Evolutionary conservation across 2,329 filamentous ascomycete species (phyloP), one percentile per base, ranked within the genome.

Genomic region (Pyrenophora graminea): DNA sequence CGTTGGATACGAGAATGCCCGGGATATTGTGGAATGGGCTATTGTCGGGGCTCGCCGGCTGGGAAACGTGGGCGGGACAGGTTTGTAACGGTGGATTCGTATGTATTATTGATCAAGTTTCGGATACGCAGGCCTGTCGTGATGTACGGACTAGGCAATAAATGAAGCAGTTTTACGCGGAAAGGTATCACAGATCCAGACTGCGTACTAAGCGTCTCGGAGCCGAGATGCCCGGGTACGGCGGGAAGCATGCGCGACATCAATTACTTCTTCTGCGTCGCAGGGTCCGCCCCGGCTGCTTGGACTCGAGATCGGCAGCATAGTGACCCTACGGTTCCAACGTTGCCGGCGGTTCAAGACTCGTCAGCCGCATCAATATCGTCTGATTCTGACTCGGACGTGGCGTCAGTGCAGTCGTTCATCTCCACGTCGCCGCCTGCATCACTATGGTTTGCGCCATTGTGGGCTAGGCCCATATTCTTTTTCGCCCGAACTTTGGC

Each of bases 351-450:
- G 27, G 45, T 19, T 57, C 41, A 57, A 30, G 51, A 40, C 48
- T 55, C 48, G 25, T 61, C 49, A 38, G 52, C 48, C 21, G 39
- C 52, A 44, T 48, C 45, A 34, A 15, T 40, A 40, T 58, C 55
- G 23, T 58, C 54, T 38, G 51, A 63, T 39, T 59, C 63, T 41
- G 60, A 59, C 39, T 59, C 64, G 40, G 59, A 59, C 31, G 49
- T 49, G 43, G 48, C 51, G 33, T 59, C 56, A 37, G 48, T 55
- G 32, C 45, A 46, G 37, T 63, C 57, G 37, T 57, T 66, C 67
- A 69, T 69, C 43, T 70, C 66, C 61, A 71, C 64, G 53, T 72
- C 62, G 21, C 51, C 57, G 39, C 55, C 48, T 37, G 42, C 45
- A 25, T 34, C 41, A 36, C 47, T 23, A 19, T 41, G 42, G 19